Conservation (phyloP, 257 asterid genomes). For the Dorcoceras hygrometricum region DNA sequence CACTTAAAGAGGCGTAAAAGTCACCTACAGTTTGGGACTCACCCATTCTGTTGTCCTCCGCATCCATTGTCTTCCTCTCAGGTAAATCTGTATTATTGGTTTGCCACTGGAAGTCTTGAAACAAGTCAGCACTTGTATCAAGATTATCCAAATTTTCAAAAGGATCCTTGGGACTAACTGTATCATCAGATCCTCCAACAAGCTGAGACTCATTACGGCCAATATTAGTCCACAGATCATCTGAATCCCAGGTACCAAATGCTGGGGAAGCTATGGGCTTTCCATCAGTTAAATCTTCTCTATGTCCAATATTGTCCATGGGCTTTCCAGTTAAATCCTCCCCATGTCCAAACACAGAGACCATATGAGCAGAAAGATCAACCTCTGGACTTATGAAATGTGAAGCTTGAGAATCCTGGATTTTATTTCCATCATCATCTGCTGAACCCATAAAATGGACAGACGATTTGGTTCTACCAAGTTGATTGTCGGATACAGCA, state of each 20-base stretch:
- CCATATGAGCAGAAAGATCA: slow-evolving; percentile 61
- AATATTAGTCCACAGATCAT: slow-evolving; percentile 47
- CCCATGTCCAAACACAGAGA: slow-evolving; percentile 56
- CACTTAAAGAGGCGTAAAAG: slow-evolving; percentile 18
- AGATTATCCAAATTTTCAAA: slow-evolving; percentile 29
- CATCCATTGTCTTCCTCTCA: slow-evolving; percentile 22
- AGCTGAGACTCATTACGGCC: slow-evolving; percentile 32
- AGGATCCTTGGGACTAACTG: slow-evolving; percentile 25
- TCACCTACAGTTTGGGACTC: slow-evolving; percentile 26
- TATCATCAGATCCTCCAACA: slow-evolving; percentile 36
- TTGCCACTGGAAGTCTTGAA: slow-evolving; percentile 48
- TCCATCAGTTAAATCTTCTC: slow-evolving; percentile 34
- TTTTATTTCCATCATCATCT: slow-evolving; percentile 31
- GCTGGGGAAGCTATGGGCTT: slow-evolving; percentile 41
- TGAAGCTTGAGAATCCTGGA: slow-evolving; percentile 29
- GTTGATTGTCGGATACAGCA: slow-evolving; percentile 42
- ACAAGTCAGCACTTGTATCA: slow-evolving; percentile 44
- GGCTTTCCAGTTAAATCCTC: slow-evolving; percentile 31
- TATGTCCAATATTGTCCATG: slow-evolving; percentile 40
- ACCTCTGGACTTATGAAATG: slow-evolving; percentile 27
- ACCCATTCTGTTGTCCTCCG: slow-evolving; percentile 33
- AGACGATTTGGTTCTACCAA: slow-evolving; percentile 30
- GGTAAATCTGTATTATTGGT: slow-evolving; percentile 30
- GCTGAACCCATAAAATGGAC: slow-evolving; percentile 30
- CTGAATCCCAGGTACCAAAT: slow-evolving; percentile 46